Evolutionary conservation across 1,284 basidiomycete genomes (phyloP).

Genomic region (Flammula alnicola): DNA sequence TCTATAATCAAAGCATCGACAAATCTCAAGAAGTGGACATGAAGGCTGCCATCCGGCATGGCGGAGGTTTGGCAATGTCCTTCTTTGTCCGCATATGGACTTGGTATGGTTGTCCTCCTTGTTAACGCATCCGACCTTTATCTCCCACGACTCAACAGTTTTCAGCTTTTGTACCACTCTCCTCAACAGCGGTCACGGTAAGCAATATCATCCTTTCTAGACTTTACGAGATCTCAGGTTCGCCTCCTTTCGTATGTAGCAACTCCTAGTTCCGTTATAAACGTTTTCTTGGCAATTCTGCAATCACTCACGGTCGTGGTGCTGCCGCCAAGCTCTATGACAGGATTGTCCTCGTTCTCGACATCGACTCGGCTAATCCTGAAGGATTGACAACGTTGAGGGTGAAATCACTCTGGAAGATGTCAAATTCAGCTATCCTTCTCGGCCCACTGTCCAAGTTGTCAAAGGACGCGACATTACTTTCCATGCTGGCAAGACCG

Average conservation of each 20-base stretch:
- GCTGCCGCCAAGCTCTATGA: constrained; percentile 94
- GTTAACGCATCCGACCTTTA: constrained; percentile 25
- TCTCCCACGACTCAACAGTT: constrained; percentile 44
- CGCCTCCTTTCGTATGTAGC: constrained; percentile 42
- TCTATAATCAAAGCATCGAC: constrained; percentile 75
- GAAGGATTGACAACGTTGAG: constrained; percentile 68
- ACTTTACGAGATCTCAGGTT: not conserved
- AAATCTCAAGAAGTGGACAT: constrained; percentile 63
- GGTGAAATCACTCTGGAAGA: constrained; percentile 82
- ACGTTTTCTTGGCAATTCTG: constrained; percentile 86
- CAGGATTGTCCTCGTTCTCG: constrained; percentile 88
- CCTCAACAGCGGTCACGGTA: constrained; percentile 65
- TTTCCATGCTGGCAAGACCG: constrained; percentile 80
- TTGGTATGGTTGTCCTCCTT: constrained; percentile 47
- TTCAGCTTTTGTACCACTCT: constrained; percentile 87
- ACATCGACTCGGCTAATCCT: constrained; percentile 82
- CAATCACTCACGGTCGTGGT: constrained; percentile 80
- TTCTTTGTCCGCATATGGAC: constrained; percentile 79
- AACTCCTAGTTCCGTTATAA: constrained; percentile 75
- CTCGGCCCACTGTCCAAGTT: constrained; percentile 84
- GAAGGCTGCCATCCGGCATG: constrained; percentile 71
- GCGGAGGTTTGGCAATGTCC: constrained; percentile 69
- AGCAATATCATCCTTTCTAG: constrained; percentile 19
- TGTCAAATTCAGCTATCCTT: constrained; percentile 91
- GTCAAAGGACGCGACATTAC: constrained; percentile 74